Base-by-base conservation (phyloP, 495 filamentous ascomycete genomes). In the Glarea lozoyensis region DNA sequence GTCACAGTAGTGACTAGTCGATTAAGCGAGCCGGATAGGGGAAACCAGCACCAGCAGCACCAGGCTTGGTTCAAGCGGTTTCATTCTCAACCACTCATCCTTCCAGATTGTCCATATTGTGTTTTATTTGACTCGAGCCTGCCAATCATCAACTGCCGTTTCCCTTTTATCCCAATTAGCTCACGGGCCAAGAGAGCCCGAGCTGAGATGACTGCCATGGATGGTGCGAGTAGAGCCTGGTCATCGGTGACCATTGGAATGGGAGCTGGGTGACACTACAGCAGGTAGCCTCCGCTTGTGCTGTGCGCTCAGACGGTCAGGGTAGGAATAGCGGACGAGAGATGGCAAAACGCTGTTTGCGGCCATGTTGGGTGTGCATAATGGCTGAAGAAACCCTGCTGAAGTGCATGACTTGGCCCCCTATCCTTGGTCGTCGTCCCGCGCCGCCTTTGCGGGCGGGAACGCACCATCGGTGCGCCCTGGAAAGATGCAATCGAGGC, bases 401-500 rank as follows among this genome's bases (percentile, higher is more conserved):
- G 4, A 16, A 16, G 17, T 9, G 15, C n/a, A 9, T 35, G 9
- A 9, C 15, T 16, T 35, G 7, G 32, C 32, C 15, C 32, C 32
- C 32, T 9, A 6, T 6, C 42, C 39, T 30, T 19, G 33, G 24
- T 18, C 34, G 37, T 48, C 50, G 45, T 45, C 42, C 43, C 52
- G 46, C 46, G 37, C 43, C 52, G 52, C 38, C 43, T 27, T 46
- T 39, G 42, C 46, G 38, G 48, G 35, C 52, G 52, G 52, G 48
- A 55, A 51, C 52, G 48, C 48, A 49, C n/a, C 21, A 37, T 29
- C 15, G 38, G 12, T 43, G 49, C 44, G 46, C 27, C 30, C 38
- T 24, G 40, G 21, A 49, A 31, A 49, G 32, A 37, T 30, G 45
- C 46, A 40, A 7, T 7, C 25, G 25, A n/a, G 25, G n/a, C 7